Base-by-base conservation (phyloP, 805 yeast genomes). In the Candida qinlingensis region DNA sequence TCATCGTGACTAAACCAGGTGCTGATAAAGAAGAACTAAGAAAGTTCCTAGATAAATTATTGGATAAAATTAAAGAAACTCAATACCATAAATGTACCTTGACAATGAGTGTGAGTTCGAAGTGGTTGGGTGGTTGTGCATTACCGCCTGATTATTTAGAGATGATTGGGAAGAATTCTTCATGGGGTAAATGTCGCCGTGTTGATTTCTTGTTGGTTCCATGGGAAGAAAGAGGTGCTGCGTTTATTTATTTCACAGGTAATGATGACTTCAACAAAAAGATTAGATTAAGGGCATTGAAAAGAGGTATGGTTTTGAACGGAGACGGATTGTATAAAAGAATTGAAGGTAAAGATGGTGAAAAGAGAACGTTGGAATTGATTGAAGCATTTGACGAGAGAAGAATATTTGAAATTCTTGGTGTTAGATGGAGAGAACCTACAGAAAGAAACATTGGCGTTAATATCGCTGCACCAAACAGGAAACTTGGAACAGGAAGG, bases 211-310 rank as follows among this genome's bases (percentile, higher is more conserved):
- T 80, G 38, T 57, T 71, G 4, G 77, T 75, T 6, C 77, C 76
- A 1, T 68, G 76, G 67, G 49, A 57, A 2, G 69, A 71, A 33
- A 54, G 67, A 7, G 85, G 83, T 0, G 76, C 80, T 0, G 65
- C 76, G 0, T 54, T 72, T 55, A 62, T 80, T 6, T 79, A 80
- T 57, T 80, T 77, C 54, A 77, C 80, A 0, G 85, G 85, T 0
- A 74, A 77, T 53, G 75, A 73, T 48, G 62, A 68, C 27, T 77
- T 79, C 58, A 80, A 79, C 57, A 68, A 82, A 45, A 57, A 65
- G 33, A 55, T 77, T 33, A 63, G 85, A 34, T 54, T 65, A 31
- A 55, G 71, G 30, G 83, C 84, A 0, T 51, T 49, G 19, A 61
- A 66, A 29, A 64, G 67, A 45, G 75, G 75, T 0, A 53, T 61